Evolutionary conservation across 306 rosid genomes (phyloP).

Genomic region (Pueraria montana): DNA sequence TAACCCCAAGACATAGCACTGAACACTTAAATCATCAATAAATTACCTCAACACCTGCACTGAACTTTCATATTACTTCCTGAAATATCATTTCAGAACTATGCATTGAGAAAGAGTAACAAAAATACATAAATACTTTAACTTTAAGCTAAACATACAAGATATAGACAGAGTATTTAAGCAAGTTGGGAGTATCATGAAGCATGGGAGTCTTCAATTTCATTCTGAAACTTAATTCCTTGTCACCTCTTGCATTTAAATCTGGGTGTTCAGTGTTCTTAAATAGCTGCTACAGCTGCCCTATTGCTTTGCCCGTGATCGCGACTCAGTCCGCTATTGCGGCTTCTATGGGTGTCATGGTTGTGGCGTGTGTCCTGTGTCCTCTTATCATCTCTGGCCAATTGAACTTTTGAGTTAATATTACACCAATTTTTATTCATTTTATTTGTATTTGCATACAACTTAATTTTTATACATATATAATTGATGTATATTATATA

Average conservation of each 20-base stretch:
- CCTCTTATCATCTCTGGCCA: neutral
- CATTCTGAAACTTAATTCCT: slow-evolving; percentile 9
- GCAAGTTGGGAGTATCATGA: slow-evolving; percentile 24
- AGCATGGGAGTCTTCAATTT: neutral
- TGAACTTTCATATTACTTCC: neutral
- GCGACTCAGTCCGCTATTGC: too few relatives aligned
- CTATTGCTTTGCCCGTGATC: neutral
- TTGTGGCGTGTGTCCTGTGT: too few relatives aligned
- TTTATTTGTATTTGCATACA: neutral
- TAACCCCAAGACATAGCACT: neutral
- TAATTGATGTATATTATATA: too few relatives aligned
- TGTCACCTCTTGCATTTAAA: slow-evolving; percentile 24
- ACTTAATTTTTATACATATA: too few relatives aligned
- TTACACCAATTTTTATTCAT: neutral
- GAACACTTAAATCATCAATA: neutral
- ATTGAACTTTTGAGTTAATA: neutral
- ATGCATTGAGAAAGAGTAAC: slow-evolving; percentile 1
- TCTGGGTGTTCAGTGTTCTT: neutral
- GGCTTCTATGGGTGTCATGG: neutral
- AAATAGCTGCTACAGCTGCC: neutral
- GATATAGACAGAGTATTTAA: neutral
- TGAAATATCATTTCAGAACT: slow-evolving; percentile 19
- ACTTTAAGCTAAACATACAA: neutral
- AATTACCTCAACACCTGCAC: neutral
- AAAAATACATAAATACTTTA: too few relatives aligned